Evolutionary conservation across 768 basidiomycete species (phyloP).

Genomic region (Amanita polypyramis): DNA sequence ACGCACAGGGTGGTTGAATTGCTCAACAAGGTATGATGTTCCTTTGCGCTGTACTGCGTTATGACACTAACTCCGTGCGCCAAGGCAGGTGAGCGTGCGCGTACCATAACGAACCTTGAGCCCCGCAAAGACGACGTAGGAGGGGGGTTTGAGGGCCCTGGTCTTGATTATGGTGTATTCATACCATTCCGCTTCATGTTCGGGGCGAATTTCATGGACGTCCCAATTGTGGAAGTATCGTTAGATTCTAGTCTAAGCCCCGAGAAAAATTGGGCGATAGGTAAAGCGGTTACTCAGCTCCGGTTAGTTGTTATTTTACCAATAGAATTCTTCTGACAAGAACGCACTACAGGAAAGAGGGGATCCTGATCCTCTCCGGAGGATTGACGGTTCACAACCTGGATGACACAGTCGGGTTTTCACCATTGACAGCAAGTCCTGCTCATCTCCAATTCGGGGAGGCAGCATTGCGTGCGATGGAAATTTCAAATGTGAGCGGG

Average conservation of each 20-base stretch:
- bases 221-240: constrained; percentile 65
- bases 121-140: constrained; percentile 57
- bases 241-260: constrained; percentile 53
- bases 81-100: constrained; percentile 41
- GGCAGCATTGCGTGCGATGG: constrained; percentile 48
- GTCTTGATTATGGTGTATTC: constrained; percentile 74
- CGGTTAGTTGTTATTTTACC: constrained; percentile 27
- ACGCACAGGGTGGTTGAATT: constrained; percentile 50
- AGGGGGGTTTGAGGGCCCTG: constrained; percentile 51
- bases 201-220: constrained; percentile 43
- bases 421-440: constrained; percentile 35
- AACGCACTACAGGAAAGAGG: constrained; percentile 37
- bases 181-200: constrained; percentile 76
- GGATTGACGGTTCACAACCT: constrained; percentile 65
- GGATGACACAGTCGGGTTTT: constrained; percentile 38
- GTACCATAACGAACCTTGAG: constrained; percentile 38
- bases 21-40: constrained; percentile 36
- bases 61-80: neutral
- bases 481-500: constrained; percentile 25
- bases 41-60: neutral
- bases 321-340: neutral
- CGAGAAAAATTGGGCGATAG: constrained; percentile 53
- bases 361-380: constrained; percentile 59
- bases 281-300: constrained; percentile 48
- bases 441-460: constrained; percentile 46